A percentile compares a stretch with the other conserved stretches of the same genome.
phyloP scores from a whole-genome alignment of 352 stramenopile species.

The Lagenidium giganteum region DNA sequence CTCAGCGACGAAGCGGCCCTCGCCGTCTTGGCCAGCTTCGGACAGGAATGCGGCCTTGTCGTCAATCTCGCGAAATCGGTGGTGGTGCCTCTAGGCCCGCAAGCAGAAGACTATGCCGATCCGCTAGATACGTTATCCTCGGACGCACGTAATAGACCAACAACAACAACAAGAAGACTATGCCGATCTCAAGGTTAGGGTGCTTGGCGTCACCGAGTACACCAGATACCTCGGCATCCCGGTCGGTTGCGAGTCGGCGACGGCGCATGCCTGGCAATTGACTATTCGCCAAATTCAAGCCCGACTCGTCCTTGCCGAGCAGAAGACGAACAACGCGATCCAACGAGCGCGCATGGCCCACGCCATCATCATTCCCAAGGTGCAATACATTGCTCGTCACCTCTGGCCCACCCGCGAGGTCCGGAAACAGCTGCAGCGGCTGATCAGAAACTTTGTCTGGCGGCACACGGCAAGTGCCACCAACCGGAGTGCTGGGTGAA shows the following conservation, averaged over 20 bases:
- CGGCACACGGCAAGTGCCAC: no score
- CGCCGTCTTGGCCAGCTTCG: not conserved
- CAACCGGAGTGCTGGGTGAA: no score
- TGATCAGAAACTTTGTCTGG: no score
- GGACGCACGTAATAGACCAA: no score
- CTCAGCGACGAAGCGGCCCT: not conserved
- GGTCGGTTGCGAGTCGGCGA: not conserved
- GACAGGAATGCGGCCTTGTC: not conserved
- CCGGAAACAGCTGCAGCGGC: no score
- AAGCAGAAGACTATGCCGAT: no score
- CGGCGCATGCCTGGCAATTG: not conserved
- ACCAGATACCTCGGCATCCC: constrained; percentile 6
- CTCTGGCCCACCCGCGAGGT: not conserved
- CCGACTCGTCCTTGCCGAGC: not conserved
- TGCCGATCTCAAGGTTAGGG: not conserved
- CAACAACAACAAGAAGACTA: no score
- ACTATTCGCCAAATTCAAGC: not conserved
- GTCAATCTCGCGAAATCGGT: constrained; percentile 3
- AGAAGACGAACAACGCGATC: constrained; percentile 4
- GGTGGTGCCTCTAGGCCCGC: constrained; percentile 1
- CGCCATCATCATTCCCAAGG: constrained; percentile 8
- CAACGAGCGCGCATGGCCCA: not conserved
- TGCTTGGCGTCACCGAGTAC: not conserved
- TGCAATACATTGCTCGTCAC: constrained; percentile 4
- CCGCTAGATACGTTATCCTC: no score